These are phyloP conservation scores for Cyclostephanos tholiformis DNA, from an alignment of 108 stramenopile genomes.

Conservation along the genomic window DNA sequence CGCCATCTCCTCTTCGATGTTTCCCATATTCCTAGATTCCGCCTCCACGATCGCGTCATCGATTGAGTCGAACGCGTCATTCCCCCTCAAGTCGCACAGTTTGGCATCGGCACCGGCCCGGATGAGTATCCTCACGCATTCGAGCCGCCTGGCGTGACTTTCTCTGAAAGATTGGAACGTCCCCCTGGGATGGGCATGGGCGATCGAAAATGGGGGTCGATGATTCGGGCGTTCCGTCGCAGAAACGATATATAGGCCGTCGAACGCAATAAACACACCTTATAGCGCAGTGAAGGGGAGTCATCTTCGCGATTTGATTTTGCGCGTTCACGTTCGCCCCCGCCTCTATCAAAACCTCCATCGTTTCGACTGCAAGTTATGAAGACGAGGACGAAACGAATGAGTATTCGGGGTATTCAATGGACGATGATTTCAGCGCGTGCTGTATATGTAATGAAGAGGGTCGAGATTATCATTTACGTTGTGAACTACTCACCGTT, in stretches of 20 bases:
- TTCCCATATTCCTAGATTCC: constrained; percentile 23
- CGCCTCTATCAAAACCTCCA: constrained; percentile 46
- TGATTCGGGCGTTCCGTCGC: constrained; percentile 36
- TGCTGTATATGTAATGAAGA: no score
- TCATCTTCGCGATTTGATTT: constrained; percentile 60
- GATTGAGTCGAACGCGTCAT: constrained; percentile 49
- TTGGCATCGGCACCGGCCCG: constrained; percentile 56
- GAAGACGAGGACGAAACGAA: no score
- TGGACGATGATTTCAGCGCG: constrained; percentile 14
- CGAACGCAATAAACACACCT: constrained; percentile 19
- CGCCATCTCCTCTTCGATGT: constrained; percentile 21
- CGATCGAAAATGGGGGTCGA: constrained; percentile 52
- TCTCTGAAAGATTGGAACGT: constrained; percentile 56
- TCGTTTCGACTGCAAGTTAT: constrained; percentile 53
- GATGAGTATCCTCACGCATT: constrained; percentile 49
- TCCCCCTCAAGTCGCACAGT: constrained; percentile 40
- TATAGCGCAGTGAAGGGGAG: constrained; percentile 68
- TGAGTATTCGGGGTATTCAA: no score
- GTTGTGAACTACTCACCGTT: constrained; percentile 27
- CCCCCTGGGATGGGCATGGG: constrained; percentile 14
- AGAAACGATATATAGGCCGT: constrained; percentile 6
- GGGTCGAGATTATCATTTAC: no score
- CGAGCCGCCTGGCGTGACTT: constrained; percentile 36
- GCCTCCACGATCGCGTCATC: constrained; percentile 25
- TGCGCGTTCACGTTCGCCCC: constrained; percentile 58